Evolutionary conservation across 179 eudicot genomes (phyloP), one percentile per base, ranked within the genome.

Genomic region (Nepenthes alata): DNA sequence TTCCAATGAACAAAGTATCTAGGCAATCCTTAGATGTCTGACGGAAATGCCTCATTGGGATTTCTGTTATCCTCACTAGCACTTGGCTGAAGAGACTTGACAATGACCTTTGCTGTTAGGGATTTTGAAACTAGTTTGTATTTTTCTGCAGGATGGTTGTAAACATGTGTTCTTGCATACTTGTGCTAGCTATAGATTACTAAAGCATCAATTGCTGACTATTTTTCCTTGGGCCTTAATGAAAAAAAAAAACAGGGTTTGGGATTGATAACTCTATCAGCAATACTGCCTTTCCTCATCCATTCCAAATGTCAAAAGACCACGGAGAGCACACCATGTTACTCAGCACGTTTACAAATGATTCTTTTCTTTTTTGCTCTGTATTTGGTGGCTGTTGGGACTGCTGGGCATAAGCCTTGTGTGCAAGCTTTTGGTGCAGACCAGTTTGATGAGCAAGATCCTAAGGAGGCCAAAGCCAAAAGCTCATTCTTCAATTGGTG

Each of bases 401-500:
- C 79, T 64, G 84, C 86, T 49, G 96, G 96, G 64, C 82, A 76
- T 61, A 80, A 79, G 70, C 91, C 96, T 55, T 89, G 95, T 63
- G 77, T 81, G 48, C 88, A 84, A 61, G 95, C 96, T 25, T 89
- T 89, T 14, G 96, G 88, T 7, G 96, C 95, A 37, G 87, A 89
- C 66, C 96, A 89, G 41, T 89, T 89, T 68, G 95, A 89, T 47
- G 73, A 73, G 5, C 75, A 72, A 45, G 72, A 86, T 57, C 76
- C 78, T 0, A 37, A 54, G n/a, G 95, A 84, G 64, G 58, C 71
- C 66, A 77, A 72, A 72, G 81, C 83, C 36, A 86, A 84, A 70
- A 89, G 91, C 74, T 86, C 95, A 16, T 84, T 84, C 72, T 89
- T 89, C 67, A 89, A 89, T 57, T 89, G 96, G 96, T 89, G 91